Evolutionary conservation across 805 yeast species (phyloP).

Genomic region (Yarrowia hollandica): DNA sequence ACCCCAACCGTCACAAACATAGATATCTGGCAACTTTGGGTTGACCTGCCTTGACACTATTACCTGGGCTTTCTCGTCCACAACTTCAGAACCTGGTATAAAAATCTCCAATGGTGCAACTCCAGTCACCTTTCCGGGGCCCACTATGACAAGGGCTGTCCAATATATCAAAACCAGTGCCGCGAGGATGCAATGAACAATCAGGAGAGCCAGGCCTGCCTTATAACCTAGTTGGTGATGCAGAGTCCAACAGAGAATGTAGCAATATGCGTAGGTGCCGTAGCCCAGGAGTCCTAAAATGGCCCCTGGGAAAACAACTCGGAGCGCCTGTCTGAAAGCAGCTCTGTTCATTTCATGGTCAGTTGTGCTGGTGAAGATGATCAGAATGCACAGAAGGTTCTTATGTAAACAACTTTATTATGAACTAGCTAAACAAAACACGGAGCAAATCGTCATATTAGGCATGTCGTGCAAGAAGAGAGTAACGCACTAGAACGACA

Average conservation of each 20-base stretch:
- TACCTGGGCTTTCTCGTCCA: constrained; percentile 1
- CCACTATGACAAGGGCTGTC: constrained; percentile 48
- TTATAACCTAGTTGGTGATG: constrained; percentile 40
- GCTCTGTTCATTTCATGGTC: constrained; percentile 23
- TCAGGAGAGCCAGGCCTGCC: constrained; percentile 46
- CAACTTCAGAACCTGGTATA: constrained; percentile 2
- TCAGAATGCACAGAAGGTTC: constrained; percentile 8
- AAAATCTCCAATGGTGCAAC: background rate
- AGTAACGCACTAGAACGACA: too few relatives aligned
- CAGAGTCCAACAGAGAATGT: constrained; percentile 47
- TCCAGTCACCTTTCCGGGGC: constrained; percentile 57
- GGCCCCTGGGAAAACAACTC: constrained; percentile 21
- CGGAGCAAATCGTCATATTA: background rate
- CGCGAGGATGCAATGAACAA: constrained; percentile 38
- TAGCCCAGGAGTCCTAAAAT: constrained; percentile 44
- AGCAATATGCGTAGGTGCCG: constrained; percentile 48
- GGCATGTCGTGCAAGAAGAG: background rate
- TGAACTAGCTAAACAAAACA: background rate
- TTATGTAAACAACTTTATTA: constrained; percentile 10
- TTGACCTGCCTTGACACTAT: constrained; percentile 32
- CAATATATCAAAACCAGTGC: constrained; percentile 45
- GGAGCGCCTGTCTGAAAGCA: constrained; percentile 7
- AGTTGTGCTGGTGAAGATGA: background rate
- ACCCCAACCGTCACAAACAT: constrained; percentile 70
- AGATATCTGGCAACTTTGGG: constrained; percentile 53